A percentile compares a stretch with the other conserved stretches of the same genome.
Conservation (phyloP, 208 protist species). For the Trypanosoma brucei region DNA sequence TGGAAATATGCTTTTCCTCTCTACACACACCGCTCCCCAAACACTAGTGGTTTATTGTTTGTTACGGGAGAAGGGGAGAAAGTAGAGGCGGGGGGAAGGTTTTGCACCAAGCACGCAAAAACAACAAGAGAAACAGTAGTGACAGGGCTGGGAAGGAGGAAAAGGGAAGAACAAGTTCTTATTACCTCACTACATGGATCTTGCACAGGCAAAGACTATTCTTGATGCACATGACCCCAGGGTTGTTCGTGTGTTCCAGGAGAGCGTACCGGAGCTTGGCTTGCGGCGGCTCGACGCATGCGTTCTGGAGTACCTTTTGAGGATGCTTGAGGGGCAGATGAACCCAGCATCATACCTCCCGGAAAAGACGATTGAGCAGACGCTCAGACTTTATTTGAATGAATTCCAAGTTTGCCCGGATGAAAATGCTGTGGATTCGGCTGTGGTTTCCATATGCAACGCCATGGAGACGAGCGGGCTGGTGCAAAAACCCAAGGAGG, state of each 20-base stretch:
- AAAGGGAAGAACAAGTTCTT: background rate
- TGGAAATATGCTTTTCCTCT: constrained; percentile 11
- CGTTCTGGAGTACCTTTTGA: constrained; percentile 78
- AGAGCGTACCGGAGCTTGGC: constrained; percentile 59
- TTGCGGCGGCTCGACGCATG: constrained; percentile 70
- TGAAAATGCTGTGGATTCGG: constrained; percentile 33
- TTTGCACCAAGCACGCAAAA: constrained; percentile 23
- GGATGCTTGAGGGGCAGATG: constrained; percentile 86
- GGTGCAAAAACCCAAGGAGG: constrained; percentile 65
- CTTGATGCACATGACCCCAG: constrained; percentile 46
- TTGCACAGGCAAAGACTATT: constrained; percentile 46
- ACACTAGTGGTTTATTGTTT: no score
- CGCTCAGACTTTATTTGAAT: constrained; percentile 66
- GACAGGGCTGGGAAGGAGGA: background rate
- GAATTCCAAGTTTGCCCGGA: constrained; percentile 67
- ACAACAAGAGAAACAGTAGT: background rate
- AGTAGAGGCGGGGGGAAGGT: background rate
- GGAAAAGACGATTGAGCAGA: constrained; percentile 67
- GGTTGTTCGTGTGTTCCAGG: constrained; percentile 62
- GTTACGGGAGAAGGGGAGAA: background rate
- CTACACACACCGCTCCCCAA: background rate
- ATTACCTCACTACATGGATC: constrained; percentile 39
- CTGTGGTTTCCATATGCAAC: constrained; percentile 37
- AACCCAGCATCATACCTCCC: constrained; percentile 73
- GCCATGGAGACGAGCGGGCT: constrained; percentile 59